phyloP scores from a whole-genome alignment of 129 eudicot species.

The Flaveria sonorensis region DNA sequence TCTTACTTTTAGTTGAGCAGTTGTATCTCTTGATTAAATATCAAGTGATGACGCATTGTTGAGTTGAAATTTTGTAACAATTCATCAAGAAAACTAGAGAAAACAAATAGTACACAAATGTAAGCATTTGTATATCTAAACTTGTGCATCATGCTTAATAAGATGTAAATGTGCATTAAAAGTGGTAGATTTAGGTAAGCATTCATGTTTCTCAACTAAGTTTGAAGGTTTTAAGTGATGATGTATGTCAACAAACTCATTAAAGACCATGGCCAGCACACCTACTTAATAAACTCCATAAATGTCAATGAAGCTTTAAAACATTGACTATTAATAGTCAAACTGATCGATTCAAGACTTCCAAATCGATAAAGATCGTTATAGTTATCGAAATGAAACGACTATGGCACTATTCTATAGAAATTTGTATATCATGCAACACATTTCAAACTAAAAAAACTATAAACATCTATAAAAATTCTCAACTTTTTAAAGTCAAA shows the following conservation, averaged over 20 bases:
- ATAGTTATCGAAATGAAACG: conserved; percentile 16
- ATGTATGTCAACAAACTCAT: conserved; percentile 72
- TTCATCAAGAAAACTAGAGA: too few species aligned
- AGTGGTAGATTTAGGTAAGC: conserved; percentile 43
- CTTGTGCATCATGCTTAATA: conserved; percentile 17
- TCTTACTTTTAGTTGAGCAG: too few species aligned
- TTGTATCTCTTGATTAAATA: too few species aligned
- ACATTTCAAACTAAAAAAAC: background rate
- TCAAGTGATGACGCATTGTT: too few species aligned
- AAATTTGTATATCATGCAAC: background rate
- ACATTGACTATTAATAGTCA: conserved; percentile 31
- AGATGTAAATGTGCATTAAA: conserved; percentile 23
- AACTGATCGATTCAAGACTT: conserved; percentile 24
- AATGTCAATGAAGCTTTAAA: conserved; percentile 40
- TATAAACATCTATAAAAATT: background rate
- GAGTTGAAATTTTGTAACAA: too few species aligned
- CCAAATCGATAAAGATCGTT: conserved; percentile 10
- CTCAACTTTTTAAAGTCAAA: conserved; percentile 2
- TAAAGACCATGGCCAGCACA: conserved; percentile 58
- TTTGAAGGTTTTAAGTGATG: conserved; percentile 45
- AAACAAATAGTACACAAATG: background rate
- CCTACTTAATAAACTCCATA: conserved; percentile 50
- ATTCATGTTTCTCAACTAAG: conserved; percentile 39
- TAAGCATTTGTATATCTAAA: background rate
- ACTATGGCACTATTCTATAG: conserved; percentile 4